Evolutionary conservation across 1,284 basidiomycete species (phyloP).

Genomic region (Tilletiaria anomala): DNA sequence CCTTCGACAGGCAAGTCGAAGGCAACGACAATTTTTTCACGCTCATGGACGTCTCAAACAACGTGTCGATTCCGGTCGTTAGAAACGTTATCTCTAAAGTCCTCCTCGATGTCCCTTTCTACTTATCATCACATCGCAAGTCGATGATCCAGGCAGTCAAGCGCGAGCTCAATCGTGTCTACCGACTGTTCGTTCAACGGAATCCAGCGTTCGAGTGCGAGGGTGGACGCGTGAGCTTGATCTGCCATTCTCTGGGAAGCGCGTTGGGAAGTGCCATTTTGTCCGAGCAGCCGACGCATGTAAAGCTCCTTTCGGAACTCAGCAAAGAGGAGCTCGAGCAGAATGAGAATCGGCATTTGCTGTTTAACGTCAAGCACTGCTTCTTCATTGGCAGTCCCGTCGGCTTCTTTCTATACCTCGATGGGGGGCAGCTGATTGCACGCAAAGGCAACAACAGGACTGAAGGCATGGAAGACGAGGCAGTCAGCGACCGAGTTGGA

Average conservation of each 20-base stretch:
- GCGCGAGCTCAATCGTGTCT: conserved; percentile 35
- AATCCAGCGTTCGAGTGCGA: conserved; percentile 28
- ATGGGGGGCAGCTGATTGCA: conserved; percentile 38
- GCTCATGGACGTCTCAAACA: conserved; percentile 7
- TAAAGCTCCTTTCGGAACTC: conserved; percentile 7
- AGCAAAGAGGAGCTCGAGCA: conserved; percentile 9
- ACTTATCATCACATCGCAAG: conserved; percentile 24
- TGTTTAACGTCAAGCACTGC: conserved; percentile 22
- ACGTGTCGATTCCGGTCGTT: conserved; percentile 26
- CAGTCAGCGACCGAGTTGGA: too few relatives aligned
- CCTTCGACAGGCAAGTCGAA: conserved; percentile 1
- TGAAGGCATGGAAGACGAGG: conserved; percentile 13
- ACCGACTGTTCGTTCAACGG: conserved; percentile 30
- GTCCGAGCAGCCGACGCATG: conserved; percentile 29
- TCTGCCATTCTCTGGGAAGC: conserved; percentile 13
- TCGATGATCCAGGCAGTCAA: conserved; percentile 31
- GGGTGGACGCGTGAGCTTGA: conserved; percentile 31
- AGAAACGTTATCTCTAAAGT: conserved; percentile 31
- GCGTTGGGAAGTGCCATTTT: conserved; percentile 11
- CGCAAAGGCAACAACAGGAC: conserved; percentile 16
- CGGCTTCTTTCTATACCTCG: conserved; percentile 30
- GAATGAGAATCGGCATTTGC: conserved; percentile 7
- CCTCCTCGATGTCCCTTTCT: conserved; percentile 35
- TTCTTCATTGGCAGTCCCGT: conserved; percentile 38
- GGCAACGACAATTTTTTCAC: conserved; percentile 8